Conservation (phyloP, 495 filamentous ascomycete genomes). For the Annulohypoxylon stygium region DNA sequence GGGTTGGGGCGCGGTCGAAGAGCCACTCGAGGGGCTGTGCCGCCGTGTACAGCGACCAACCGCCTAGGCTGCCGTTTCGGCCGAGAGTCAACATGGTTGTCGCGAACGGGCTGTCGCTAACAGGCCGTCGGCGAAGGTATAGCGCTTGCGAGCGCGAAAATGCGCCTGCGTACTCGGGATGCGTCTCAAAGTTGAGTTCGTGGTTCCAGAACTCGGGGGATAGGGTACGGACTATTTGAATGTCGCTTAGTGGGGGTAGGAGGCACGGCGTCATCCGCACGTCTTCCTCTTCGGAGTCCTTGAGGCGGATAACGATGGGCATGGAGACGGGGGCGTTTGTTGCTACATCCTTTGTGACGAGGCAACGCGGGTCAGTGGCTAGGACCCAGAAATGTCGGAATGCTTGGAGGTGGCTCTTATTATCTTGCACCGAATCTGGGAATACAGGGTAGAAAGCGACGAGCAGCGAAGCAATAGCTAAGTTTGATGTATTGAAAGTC, state of each 20-base stretch:
- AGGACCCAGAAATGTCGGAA: slow-evolving; percentile 98
- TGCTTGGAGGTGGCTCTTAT: slow-evolving; percentile 93
- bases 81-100: slow-evolving; percentile 77
- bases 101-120: slow-evolving; percentile 77
- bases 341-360: slow-evolving; percentile 86
- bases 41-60: slow-evolving; percentile 39
- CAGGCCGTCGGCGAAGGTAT: slow-evolving; percentile 82
- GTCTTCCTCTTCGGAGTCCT: slow-evolving; percentile 60
- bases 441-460: slow-evolving; percentile 96
- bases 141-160: slow-evolving; percentile 83
- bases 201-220: slow-evolving; percentile 87
- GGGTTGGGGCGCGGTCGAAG: slow-evolving; percentile 66
- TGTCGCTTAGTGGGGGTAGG: slow-evolving; percentile 79
- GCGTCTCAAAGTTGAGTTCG: slow-evolving; percentile 78
- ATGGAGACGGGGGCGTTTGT: slow-evolving; percentile 81
- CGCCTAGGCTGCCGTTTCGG: slow-evolving; percentile 56
- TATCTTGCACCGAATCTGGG: slow-evolving; percentile 88
- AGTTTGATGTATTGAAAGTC: slow-evolving; percentile 89
- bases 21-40: slow-evolving; percentile 78
- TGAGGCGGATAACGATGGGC: slow-evolving; percentile 68
- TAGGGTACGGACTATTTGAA: slow-evolving; percentile 74
- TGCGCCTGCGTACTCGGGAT: slow-evolving; percentile 72
- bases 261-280: slow-evolving; percentile 76
- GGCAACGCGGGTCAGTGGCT: slow-evolving; percentile 88
- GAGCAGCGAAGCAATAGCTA: slow-evolving; percentile 86